These are phyloP conservation scores for Pichia sp. DNA, from an alignment of 1,139 yeast species.

Conservation along the genomic window DNA sequence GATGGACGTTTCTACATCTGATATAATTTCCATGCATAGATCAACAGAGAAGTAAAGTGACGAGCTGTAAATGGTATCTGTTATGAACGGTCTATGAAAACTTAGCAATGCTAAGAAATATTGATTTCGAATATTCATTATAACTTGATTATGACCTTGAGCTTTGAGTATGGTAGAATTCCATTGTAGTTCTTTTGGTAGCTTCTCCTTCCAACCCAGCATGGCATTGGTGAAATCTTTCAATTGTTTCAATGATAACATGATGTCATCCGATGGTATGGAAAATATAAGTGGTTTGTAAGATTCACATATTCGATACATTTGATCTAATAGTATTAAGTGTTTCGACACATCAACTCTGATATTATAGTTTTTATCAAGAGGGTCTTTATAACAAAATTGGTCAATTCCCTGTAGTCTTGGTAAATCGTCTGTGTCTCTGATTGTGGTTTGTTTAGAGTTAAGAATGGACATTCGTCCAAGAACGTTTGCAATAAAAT, in stretches of 20 bases:
- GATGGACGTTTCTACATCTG: not conserved
- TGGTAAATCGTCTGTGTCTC: slow-evolving; percentile 1
- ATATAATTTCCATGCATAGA: not conserved
- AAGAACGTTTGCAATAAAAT: slow-evolving; percentile 6
- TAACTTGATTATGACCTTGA: slow-evolving; percentile 4
- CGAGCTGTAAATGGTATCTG: not conserved
- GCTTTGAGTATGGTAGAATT: not conserved
- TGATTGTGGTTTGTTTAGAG: slow-evolving; percentile 1
- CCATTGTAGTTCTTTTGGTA: slow-evolving; percentile 1
- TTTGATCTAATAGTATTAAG: not conserved
- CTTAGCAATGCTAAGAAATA: slow-evolving; percentile 6
- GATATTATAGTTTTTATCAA: not conserved
- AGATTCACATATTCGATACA: slow-evolving; percentile 2
- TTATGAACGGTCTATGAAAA: slow-evolving; percentile 6
- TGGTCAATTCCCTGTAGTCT: slow-evolving; percentile 1
- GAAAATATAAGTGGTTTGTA: slow-evolving; percentile 2
- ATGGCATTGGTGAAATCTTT: not conserved
- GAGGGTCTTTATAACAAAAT: slow-evolving; percentile 3
- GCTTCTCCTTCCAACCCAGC: not conserved
- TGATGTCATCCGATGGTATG: not conserved
- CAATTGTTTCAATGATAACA: not conserved
- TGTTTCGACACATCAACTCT: slow-evolving; percentile 1
- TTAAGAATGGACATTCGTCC: slow-evolving; percentile 1
- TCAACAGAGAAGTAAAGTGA: not conserved
- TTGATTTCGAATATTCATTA: slow-evolving; percentile 6